phyloP scores from a whole-genome alignment of 2,329 filamentous ascomycete species.

The Tolypocladium amazonense region DNA sequence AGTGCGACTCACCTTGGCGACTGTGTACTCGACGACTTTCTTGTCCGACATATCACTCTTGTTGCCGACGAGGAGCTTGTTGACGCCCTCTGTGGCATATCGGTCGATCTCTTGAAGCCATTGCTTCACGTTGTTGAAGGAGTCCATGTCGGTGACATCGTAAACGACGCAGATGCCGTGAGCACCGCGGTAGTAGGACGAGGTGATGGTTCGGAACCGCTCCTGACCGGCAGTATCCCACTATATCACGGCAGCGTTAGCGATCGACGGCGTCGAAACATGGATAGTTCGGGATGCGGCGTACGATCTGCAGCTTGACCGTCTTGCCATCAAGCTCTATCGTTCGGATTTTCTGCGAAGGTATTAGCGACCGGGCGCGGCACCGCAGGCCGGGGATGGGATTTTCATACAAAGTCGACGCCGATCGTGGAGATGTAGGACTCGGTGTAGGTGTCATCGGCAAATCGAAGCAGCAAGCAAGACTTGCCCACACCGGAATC shows the following conservation, averaged over 20 bases:
- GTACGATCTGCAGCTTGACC: slow-evolving; percentile 97
- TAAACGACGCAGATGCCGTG: slow-evolving; percentile 99
- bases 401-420: slow-evolving; percentile 81
- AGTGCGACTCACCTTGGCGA: slow-evolving; percentile 73
- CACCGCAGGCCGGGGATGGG: not conserved
- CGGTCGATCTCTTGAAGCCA: slow-evolving; percentile 99
- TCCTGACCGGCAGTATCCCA: slow-evolving; percentile 99
- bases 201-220: slow-evolving; percentile 99
- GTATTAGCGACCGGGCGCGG: slow-evolving; percentile 5
- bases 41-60: slow-evolving; percentile 99
- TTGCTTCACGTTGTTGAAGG: slow-evolving; percentile 99
- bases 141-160: slow-evolving; percentile 99
- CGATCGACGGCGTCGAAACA: not conserved
- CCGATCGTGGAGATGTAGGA: slow-evolving; percentile 99
- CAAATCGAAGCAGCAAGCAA: slow-evolving; percentile 93
- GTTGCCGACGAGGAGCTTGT: slow-evolving; percentile 98
- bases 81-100: slow-evolving; percentile 97
- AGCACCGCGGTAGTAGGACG: slow-evolving; percentile 97
- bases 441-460: slow-evolving; percentile 98
- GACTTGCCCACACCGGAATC: slow-evolving; percentile 99
- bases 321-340: slow-evolving; percentile 99
- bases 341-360: slow-evolving; percentile 87
- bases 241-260: slow-evolving; percentile 33
- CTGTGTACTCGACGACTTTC: slow-evolving; percentile 99
- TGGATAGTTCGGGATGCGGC: slow-evolving; percentile 20